Conservation (phyloP, 371 early-diverging fungal genomes). For the Mortierella sp. region DNA sequence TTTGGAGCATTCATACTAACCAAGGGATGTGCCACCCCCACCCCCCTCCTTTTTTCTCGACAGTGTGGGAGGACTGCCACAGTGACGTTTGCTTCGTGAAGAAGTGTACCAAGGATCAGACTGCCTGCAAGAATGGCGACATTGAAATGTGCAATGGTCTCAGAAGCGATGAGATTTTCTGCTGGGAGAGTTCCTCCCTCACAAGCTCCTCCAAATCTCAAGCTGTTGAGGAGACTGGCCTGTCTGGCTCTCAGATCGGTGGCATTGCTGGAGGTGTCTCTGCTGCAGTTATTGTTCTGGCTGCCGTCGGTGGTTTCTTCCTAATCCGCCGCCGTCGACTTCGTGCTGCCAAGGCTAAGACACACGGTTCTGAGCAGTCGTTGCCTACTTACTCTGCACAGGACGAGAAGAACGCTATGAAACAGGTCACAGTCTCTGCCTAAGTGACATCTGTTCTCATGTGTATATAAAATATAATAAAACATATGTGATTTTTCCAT, state of each 20-base stretch:
- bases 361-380: conserved; percentile 16
- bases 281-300: conserved; percentile 38
- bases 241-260: conserved; percentile 42
- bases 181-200: conserved; percentile 28
- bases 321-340: conserved; percentile 43
- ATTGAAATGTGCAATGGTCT: conserved; percentile 41
- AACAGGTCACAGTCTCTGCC: conserved; percentile 30
- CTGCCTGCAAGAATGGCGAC: conserved; percentile 32
- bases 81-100: conserved; percentile 42
- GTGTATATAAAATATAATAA: conserved; percentile 2
- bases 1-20: too few species aligned
- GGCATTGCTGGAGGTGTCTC: conserved; percentile 57
- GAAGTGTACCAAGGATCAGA: conserved; percentile 44
- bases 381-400: conserved; percentile 42
- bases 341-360: conserved; percentile 33
- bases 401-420: conserved; percentile 48
- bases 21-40: background rate
- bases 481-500: background rate
- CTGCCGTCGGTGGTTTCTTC: conserved; percentile 49
- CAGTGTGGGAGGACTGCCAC: conserved; percentile 57
- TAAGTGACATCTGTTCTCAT: background rate
- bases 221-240: conserved; percentile 13
- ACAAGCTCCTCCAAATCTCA: conserved; percentile 4
- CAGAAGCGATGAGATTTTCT: conserved; percentile 30
- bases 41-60: too few species aligned